phyloP scores from a whole-genome alignment of 306 rosid genomes.

The Coriaria nepalensis region DNA sequence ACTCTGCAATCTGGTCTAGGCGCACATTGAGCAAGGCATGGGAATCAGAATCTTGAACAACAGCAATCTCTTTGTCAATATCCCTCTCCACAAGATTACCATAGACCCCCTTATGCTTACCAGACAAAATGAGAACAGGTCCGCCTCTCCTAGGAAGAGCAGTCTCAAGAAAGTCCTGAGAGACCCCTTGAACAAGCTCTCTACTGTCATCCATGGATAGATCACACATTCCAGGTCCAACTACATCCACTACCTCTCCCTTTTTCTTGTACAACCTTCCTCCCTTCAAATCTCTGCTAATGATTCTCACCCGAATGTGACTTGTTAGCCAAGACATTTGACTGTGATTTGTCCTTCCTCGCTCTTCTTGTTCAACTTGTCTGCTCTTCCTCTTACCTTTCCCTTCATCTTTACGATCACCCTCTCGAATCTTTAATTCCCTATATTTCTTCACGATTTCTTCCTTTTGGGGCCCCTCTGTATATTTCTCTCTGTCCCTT shows the following conservation, averaged over 20 bases:
- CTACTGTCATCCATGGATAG: conserved; percentile 61
- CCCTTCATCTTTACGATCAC: conserved; percentile 13
- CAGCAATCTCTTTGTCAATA: conserved; percentile 44
- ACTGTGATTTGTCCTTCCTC: neutral
- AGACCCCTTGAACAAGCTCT: conserved; percentile 72
- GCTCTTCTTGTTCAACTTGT: neutral
- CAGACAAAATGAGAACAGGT: conserved; percentile 57
- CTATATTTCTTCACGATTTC: conserved; percentile 48
- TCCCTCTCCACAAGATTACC: conserved; percentile 77
- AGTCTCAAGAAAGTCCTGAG: conserved; percentile 66
- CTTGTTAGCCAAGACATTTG: conserved; percentile 55
- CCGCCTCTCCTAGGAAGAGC: conserved; percentile 68
- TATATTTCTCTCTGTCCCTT: conserved; percentile 28
- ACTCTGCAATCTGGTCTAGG: conserved; percentile 78
- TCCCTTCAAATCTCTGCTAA: conserved; percentile 49
- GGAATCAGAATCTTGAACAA: conserved; percentile 65
- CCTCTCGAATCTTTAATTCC: conserved; percentile 24
- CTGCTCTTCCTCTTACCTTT: conserved; percentile 15
- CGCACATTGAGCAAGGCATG: conserved; percentile 47
- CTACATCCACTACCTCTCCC: conserved; percentile 73
- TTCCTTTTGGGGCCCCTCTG: conserved; percentile 49
- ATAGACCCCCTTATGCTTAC: conserved; percentile 63
- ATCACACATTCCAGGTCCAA: conserved; percentile 64
- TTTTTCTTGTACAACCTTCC: conserved; percentile 65
- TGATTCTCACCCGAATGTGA: conserved; percentile 65